These are phyloP conservation scores for Physocladia obscura DNA, from an alignment of 192 early-diverging fungal species.

Conservation along the genomic window DNA sequence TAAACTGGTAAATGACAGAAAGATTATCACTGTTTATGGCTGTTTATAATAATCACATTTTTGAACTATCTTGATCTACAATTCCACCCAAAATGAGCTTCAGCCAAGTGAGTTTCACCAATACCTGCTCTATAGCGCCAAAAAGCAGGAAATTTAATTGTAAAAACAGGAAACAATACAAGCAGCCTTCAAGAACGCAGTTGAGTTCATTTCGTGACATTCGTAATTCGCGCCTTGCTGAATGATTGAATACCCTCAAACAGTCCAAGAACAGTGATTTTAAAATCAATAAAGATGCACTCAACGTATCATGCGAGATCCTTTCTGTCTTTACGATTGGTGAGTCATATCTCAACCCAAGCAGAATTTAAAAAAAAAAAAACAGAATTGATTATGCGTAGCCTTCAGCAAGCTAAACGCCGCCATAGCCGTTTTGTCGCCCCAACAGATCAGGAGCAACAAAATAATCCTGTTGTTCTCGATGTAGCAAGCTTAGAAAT, in stretches of 20 bases:
- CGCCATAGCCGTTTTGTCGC: background rate
- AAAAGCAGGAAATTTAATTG: no score
- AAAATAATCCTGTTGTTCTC: background rate
- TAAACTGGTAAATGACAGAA: no score
- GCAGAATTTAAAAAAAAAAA: background rate
- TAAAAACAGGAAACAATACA: slow-evolving; percentile 18
- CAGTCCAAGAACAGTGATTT: slow-evolving; percentile 19
- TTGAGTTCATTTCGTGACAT: background rate
- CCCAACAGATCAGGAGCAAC: background rate
- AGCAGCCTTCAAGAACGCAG: slow-evolving; percentile 8
- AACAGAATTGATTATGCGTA: slow-evolving; percentile 18
- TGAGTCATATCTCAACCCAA: no score
- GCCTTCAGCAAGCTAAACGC: slow-evolving; percentile 3
- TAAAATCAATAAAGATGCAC: slow-evolving; percentile 12
- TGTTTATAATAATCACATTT: no score
- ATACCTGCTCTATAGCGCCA: no score
- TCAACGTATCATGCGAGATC: slow-evolving; percentile 13
- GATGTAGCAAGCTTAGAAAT: slow-evolving; percentile 4
- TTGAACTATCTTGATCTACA: no score
- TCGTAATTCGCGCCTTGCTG: no score
- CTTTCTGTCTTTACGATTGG: slow-evolving; percentile 17
- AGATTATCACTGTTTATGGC: no score
- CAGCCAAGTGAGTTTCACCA: no score
- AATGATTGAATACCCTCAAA: background rate
- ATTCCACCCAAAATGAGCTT: no score